These are phyloP conservation scores for Backusella tuberculispora DNA, from an alignment of 192 early-diverging fungal genomes.

Conservation along the genomic window DNA sequence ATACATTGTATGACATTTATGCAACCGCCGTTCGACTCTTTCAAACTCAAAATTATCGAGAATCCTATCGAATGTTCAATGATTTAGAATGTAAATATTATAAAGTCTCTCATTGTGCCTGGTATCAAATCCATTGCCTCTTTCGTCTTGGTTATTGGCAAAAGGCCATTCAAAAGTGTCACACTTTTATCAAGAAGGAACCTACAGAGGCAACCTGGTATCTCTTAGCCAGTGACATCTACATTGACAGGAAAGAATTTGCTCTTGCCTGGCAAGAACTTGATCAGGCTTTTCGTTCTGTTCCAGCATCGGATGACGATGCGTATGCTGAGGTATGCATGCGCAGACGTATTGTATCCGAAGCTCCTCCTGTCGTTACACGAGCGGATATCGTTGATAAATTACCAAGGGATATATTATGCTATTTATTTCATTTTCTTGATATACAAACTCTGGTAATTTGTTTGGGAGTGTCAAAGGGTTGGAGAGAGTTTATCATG, in stretches of 20 bases:
- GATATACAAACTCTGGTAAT: slow-evolving; percentile 1
- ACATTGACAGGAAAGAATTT: not conserved
- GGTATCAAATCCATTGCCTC: slow-evolving; percentile 22
- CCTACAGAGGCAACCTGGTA: slow-evolving; percentile 1
- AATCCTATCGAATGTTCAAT: slow-evolving; percentile 1
- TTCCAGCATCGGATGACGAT: not conserved
- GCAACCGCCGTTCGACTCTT: not conserved
- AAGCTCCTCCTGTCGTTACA: not conserved
- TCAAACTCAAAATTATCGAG: not conserved
- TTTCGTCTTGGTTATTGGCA: not conserved
- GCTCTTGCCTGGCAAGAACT: slow-evolving; percentile 9
- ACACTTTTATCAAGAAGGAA: not conserved
- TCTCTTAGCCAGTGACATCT: not conserved
- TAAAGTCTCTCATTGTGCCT: not conserved
- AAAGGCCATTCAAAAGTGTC: slow-evolving; percentile 13
- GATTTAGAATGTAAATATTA: not conserved
- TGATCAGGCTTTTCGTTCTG: not conserved
- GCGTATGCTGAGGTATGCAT: not conserved
- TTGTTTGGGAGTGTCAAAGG: slow-evolving; percentile 10
- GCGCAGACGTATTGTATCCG: not conserved
- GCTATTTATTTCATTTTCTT: not conserved
- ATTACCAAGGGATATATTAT: slow-evolving; percentile 22
- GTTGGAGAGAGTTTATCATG: slow-evolving; percentile 11
- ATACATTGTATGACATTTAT: slow-evolving; percentile 7
- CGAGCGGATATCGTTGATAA: not conserved